Conservation (phyloP, 169 alveolate species). For the Plasmodium inui region DNA sequence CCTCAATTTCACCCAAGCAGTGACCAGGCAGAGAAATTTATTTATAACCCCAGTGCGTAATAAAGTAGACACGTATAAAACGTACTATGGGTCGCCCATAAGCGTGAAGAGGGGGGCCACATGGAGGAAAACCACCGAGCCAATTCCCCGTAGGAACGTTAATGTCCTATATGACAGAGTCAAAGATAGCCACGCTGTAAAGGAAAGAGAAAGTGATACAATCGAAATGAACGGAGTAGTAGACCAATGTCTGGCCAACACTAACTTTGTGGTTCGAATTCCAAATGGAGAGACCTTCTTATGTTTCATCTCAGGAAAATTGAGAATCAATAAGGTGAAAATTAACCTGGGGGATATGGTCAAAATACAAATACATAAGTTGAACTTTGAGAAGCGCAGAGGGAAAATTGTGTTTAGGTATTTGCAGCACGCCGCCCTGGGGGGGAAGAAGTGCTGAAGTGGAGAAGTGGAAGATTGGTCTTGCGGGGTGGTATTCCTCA, state of each 20-base stretch:
- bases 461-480: not conserved
- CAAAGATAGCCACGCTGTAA: not conserved
- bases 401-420: conserved; percentile 62
- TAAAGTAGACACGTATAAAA: not conserved
- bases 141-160: not conserved
- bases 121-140: not conserved
- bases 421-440: conserved; percentile 32
- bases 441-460: not conserved
- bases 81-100: not conserved
- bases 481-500: not conserved
- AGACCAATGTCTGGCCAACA: conserved; percentile 61
- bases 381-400: conserved; percentile 66
- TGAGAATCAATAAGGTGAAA: conserved; percentile 56
- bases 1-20: not conserved
- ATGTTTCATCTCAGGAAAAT: conserved; percentile 61
- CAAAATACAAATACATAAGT: conserved; percentile 56
- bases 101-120: not conserved
- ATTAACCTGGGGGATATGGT: conserved; percentile 63
- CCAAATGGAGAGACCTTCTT: conserved; percentile 64
- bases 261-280: conserved; percentile 67
- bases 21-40: not conserved
- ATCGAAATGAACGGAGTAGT: conserved; percentile 72
- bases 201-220: conserved; percentile 32
- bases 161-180: not conserved
- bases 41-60: not conserved